Conservation (phyloP, 2,329 filamentous ascomycete genomes). For the Arthroderma sp. region DNA sequence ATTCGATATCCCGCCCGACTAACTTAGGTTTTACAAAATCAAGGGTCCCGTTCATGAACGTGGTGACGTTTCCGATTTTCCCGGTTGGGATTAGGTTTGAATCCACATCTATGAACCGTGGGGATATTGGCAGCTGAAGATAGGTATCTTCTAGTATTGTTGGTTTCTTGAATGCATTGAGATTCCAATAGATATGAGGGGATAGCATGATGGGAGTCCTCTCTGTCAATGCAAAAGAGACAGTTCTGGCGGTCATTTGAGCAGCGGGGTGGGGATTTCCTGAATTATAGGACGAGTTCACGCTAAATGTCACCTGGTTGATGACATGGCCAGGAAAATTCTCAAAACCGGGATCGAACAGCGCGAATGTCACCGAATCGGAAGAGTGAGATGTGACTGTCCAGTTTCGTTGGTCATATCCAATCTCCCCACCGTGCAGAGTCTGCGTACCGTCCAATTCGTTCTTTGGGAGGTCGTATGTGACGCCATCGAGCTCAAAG, state of each 20-base stretch:
- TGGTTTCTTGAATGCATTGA: conserved; percentile 34
- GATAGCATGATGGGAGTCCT: conserved; percentile 38
- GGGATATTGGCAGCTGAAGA: conserved; percentile 33
- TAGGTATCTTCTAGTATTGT: conserved; percentile 32
- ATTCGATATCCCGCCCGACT: conserved; percentile 55
- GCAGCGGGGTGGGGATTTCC: conserved; percentile 23
- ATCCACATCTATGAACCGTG: conserved; percentile 35
- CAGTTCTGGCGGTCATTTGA: conserved; percentile 31
- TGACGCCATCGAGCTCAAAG: conserved; percentile 36
- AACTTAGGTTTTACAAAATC: conserved; percentile 68
- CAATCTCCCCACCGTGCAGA: conserved; percentile 38
- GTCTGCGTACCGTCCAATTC: conserved; percentile 39
- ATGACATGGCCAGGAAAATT: conserved; percentile 36
- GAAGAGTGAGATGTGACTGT: conserved; percentile 31
- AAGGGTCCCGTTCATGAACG: conserved; percentile 42
- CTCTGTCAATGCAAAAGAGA: conserved; percentile 33
- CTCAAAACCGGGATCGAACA: conserved; percentile 32
- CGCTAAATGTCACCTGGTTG: conserved; percentile 33
- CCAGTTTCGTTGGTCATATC: conserved; percentile 39
- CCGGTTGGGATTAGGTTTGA: conserved; percentile 63
- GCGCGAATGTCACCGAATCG: conserved; percentile 33
- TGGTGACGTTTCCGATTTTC: conserved; percentile 61
- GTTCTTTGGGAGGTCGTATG: conserved; percentile 38
- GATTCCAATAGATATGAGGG: conserved; percentile 40
- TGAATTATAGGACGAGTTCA: conserved; percentile 23